A percentile compares a stretch with the other conserved stretches of the same genome.
These are phyloP conservation scores for Domatiomyces catenatus DNA, from an alignment of 2,329 filamentous ascomycete species.

Conservation along the genomic window DNA sequence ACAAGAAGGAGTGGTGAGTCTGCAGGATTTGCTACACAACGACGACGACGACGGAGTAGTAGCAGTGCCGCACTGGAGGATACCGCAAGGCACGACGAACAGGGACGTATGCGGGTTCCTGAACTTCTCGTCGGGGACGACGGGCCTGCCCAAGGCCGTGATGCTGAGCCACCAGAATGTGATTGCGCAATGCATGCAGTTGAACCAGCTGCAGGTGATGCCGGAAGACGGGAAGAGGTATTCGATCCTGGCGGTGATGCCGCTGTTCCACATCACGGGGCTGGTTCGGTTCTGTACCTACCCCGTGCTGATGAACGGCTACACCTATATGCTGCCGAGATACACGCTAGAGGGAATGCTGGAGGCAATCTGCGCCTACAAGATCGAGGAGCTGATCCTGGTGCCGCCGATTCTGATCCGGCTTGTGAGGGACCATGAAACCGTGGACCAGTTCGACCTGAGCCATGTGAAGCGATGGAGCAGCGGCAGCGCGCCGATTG, in stretches of 20 bases:
- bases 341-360: slow-evolving; percentile 48
- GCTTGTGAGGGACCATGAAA: slow-evolving; percentile 37
- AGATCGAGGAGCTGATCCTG: slow-evolving; percentile 41
- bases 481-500: slow-evolving; percentile 45
- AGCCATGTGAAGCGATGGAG: slow-evolving; percentile 40
- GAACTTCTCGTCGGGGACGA: slow-evolving; percentile 23
- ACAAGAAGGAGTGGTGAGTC: neutral
- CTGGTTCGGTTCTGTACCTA: slow-evolving; percentile 48
- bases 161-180: slow-evolving; percentile 35
- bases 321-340: slow-evolving; percentile 47
- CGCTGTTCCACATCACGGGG: slow-evolving; percentile 49
- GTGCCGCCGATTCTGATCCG: slow-evolving; percentile 49
- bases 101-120: slow-evolving; percentile 38
- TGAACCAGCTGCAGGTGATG: slow-evolving; percentile 33
- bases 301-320: slow-evolving; percentile 46
- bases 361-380: slow-evolving; percentile 35
- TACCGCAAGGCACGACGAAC: slow-evolving; percentile 40
- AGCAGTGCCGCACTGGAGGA: slow-evolving; percentile 21
- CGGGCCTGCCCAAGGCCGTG: slow-evolving; percentile 21
- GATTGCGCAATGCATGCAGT: slow-evolving; percentile 46
- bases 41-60: slow-evolving; percentile 9
- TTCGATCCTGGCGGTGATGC: slow-evolving; percentile 40
- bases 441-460: slow-evolving; percentile 36
- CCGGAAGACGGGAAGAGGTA: slow-evolving; percentile 31
- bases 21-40: slow-evolving; percentile 24